Evolutionary conservation across 306 rosid species (phyloP).

Genomic region (Canavalia gladiata): DNA sequence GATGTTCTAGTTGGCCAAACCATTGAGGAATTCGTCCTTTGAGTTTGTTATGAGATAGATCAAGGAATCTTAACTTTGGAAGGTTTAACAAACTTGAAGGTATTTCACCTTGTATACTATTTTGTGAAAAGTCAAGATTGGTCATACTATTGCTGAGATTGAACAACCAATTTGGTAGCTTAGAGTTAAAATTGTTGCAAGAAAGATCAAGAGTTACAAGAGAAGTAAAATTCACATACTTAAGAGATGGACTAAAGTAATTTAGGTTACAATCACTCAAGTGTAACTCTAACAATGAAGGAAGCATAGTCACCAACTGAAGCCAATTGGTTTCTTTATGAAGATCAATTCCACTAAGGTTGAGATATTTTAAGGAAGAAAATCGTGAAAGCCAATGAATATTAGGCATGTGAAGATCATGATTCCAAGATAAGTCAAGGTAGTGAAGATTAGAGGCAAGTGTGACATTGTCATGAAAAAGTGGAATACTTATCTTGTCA

Average conservation of each 20-base stretch:
- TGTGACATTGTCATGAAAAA: background rate
- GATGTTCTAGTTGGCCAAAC: too few relatives aligned
- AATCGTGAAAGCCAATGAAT: background rate
- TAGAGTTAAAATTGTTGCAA: background rate
- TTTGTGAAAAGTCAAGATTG: background rate
- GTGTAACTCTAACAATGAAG: background rate
- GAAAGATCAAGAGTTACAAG: slow-evolving; percentile 4
- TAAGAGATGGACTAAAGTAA: background rate
- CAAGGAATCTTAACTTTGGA: background rate
- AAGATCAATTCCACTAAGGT: background rate
- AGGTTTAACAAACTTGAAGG: background rate
- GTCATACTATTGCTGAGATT: background rate
- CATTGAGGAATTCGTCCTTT: too few relatives aligned
- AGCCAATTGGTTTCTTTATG: background rate
- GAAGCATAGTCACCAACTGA: background rate
- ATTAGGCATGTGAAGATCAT: background rate
- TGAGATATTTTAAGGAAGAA: background rate
- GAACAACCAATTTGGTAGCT: background rate
- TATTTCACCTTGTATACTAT: background rate
- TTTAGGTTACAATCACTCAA: background rate
- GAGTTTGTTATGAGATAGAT: background rate
- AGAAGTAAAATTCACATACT: background rate
- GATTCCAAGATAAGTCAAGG: background rate
- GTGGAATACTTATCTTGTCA: background rate
- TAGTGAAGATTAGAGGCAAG: background rate